phyloP scores from a whole-genome alignment of 345 rosid species.

The Gossypioides kirkii region DNA sequence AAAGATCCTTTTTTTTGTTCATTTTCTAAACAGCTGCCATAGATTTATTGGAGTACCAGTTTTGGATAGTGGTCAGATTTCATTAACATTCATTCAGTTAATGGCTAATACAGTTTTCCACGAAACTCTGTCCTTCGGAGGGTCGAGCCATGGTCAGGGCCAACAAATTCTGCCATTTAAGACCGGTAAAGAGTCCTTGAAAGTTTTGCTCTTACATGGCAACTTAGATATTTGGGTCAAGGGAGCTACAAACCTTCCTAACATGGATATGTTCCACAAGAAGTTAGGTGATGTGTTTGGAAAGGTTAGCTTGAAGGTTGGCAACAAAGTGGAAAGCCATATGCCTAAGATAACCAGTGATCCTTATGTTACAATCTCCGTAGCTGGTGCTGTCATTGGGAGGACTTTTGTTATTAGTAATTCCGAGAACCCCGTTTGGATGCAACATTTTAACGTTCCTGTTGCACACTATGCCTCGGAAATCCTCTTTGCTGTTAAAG shows the following conservation, averaged over 20 bases:
- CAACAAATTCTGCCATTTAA: slow-evolving; percentile 51
- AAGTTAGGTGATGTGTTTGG: slow-evolving; percentile 59
- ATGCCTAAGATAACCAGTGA: slow-evolving; percentile 72
- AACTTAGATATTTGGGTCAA: slow-evolving; percentile 78
- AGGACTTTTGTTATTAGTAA: slow-evolving; percentile 77
- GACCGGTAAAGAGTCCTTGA: slow-evolving; percentile 47
- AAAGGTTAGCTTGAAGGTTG: slow-evolving; percentile 33
- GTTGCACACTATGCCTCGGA: slow-evolving; percentile 78
- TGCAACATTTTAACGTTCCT: slow-evolving; percentile 74
- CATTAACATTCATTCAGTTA: not conserved
- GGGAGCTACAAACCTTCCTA: slow-evolving; percentile 83
- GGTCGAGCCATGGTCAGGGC: slow-evolving; percentile 57
- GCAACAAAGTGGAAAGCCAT: slow-evolving; percentile 48
- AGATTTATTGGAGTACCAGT: not conserved
- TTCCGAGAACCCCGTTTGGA: slow-evolving; percentile 77
- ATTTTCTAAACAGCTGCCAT: slow-evolving; percentile 6
- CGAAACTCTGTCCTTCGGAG: slow-evolving; percentile 56
- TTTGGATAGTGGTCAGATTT: slow-evolving; percentile 11
- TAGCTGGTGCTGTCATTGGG: slow-evolving; percentile 68
- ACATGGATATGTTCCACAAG: slow-evolving; percentile 79
- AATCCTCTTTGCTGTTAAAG: slow-evolving; percentile 79
- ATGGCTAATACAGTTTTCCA: slow-evolving; percentile 47
- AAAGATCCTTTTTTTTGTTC: not conserved
- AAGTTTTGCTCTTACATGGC: slow-evolving; percentile 65
- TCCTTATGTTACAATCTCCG: slow-evolving; percentile 74